These are phyloP conservation scores for Aspergillus floridensis DNA, from an alignment of 2,329 filamentous ascomycete genomes.

Conservation along the genomic window DNA sequence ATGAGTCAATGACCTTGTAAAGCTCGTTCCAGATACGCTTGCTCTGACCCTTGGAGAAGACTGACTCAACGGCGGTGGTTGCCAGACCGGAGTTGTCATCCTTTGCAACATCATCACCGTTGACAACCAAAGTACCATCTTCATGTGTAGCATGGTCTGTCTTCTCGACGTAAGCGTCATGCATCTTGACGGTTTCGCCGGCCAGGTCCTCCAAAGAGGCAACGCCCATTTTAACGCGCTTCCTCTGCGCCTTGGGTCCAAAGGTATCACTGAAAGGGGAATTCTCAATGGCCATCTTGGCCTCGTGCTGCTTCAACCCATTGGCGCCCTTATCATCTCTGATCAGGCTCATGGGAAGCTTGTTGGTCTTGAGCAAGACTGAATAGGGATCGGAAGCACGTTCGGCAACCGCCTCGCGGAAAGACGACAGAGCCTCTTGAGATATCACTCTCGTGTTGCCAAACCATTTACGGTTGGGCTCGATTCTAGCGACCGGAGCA, in stretches of 20 bases:
- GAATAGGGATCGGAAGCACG: slow-evolving; percentile 87
- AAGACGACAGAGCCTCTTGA: slow-evolving; percentile 80
- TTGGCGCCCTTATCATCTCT: slow-evolving; percentile 73
- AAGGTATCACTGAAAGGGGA: slow-evolving; percentile 86
- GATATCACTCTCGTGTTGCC: slow-evolving; percentile 88
- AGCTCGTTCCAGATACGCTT: slow-evolving; percentile 98
- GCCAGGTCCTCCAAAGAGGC: slow-evolving; percentile 79
- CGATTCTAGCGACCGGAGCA: slow-evolving; percentile 77
- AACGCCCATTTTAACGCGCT: slow-evolving; percentile 84
- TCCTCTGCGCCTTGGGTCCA: slow-evolving; percentile 87
- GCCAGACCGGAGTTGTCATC: slow-evolving; percentile 43
- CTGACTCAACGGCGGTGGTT: slow-evolving; percentile 71
- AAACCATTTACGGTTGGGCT: slow-evolving; percentile 98
- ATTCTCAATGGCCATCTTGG: slow-evolving; percentile 89
- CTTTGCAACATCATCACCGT: slow-evolving; percentile 49
- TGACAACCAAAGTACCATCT: slow-evolving; percentile 64
- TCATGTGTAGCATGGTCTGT: slow-evolving; percentile 75
- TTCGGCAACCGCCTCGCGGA: slow-evolving; percentile 88
- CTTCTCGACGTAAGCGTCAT: slow-evolving; percentile 77
- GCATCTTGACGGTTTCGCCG: slow-evolving; percentile 72
- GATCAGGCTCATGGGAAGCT: slow-evolving; percentile 93
- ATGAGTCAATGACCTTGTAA: slow-evolving; percentile 92
- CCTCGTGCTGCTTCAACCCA: slow-evolving; percentile 85
- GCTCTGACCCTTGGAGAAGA: slow-evolving; percentile 92
- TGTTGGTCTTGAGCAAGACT: slow-evolving; percentile 94